Evolutionary conservation across 1,284 basidiomycete species (phyloP), one percentile per base, ranked within the genome.

Genomic region (Phlebopus sp.): DNA sequence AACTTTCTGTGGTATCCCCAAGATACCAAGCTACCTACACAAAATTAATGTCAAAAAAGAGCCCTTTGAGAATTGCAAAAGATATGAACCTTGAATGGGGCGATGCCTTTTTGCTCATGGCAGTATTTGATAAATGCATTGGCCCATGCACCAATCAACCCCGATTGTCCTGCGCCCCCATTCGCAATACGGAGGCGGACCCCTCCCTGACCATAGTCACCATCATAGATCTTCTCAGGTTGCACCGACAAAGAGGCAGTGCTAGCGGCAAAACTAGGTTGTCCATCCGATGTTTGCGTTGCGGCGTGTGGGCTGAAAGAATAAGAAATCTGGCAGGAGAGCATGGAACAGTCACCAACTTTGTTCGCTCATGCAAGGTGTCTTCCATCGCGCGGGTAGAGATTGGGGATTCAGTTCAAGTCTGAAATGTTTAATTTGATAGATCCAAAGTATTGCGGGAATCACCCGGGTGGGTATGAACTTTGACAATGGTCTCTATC

Each of bases 141-240:
- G 5, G 75, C 75, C 69, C 71, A 73, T 1, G 65, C 69, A 10
- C 65, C 62, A 38, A 78, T 67, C 30, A 78, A 60, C 1, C 75
- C 75, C 23, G 71, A 69, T 52, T 78, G 74, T 0, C 76, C 76
- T 39, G 75, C 75, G 13, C 75, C 75, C 9, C 76, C 76, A 49
- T 74, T 77, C 2, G 66, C 71, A 27, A 78, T 72, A 18, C 74
- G 68, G 36, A 78, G 51, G 18, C 61, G 59, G 18, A 74, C 62
- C 0, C 57, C 44, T 14, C 32, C 44, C 10, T 49, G 47, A 7
- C 35, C 43, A 14, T 59, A 30, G 7, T 44, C 47, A 0, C 53
- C 59, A 8, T 63, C 47, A 43, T 63, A 64, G 6, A 50, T 49
- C 3, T 6, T 38, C 17, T 55, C 47, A 1, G 59, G 51, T 23